Conservation (phyloP, 2,329 filamentous ascomycete genomes). For the Scolecobasidium constrictum region DNA sequence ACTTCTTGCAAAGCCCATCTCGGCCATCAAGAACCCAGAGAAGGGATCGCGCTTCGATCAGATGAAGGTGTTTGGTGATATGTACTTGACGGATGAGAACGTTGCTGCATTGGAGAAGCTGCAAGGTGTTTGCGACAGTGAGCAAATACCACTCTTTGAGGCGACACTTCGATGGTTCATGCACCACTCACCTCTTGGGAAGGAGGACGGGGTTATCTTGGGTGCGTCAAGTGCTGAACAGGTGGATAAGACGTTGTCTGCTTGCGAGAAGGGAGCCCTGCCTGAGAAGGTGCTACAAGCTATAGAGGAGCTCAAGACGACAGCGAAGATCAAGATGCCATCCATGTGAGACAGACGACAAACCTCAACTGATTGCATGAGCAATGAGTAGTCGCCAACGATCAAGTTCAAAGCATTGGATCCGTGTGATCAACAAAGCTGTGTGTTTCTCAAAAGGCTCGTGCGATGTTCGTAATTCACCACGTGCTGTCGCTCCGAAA, state of each 20-base stretch:
- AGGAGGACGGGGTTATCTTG: slow-evolving; percentile 30
- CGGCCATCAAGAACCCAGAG: slow-evolving; percentile 18
- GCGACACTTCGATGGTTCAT: slow-evolving; percentile 33
- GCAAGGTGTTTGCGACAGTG: slow-evolving; percentile 24
- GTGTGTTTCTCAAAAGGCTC: no score
- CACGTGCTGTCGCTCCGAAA: no score
- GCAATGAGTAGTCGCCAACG: no score
- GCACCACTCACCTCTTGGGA: slow-evolving; percentile 25
- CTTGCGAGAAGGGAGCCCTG: slow-evolving; percentile 19
- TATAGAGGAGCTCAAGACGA: slow-evolving; percentile 18
- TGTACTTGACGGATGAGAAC: background rate
- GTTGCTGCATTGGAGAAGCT: background rate
- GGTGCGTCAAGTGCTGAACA: slow-evolving; percentile 24
- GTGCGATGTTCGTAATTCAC: no score
- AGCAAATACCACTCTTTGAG: slow-evolving; percentile 26
- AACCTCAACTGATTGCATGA: no score
- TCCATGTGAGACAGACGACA: no score
- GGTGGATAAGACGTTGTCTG: slow-evolving; percentile 21
- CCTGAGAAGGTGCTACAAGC: slow-evolving; percentile 18
- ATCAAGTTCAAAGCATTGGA: no score
- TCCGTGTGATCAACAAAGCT: no score
- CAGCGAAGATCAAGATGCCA: no score
- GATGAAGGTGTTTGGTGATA: background rate
- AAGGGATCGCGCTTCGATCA: background rate
- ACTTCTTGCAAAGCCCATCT: slow-evolving; percentile 21